Conservation (phyloP, 331 rosid genomes). For the Quercus phellos region DNA sequence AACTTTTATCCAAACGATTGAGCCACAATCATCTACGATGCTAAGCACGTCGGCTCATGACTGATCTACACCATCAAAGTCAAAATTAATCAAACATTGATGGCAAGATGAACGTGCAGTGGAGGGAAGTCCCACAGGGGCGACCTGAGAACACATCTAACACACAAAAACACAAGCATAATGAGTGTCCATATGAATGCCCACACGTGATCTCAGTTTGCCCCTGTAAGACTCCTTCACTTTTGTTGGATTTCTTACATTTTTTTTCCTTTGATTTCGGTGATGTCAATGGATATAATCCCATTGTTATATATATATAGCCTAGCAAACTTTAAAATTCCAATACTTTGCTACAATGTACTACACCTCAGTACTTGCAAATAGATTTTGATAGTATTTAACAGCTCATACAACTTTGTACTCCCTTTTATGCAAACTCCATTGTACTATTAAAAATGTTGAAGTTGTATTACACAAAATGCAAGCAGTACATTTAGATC, state of each 20-base stretch:
- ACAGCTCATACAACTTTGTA: slow-evolving; percentile 17
- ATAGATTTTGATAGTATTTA: not conserved
- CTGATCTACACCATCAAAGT: no score
- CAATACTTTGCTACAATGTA: slow-evolving; percentile 11
- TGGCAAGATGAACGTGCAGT: not conserved
- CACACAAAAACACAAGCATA: not conserved
- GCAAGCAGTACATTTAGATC: no score
- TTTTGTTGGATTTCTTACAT: not conserved
- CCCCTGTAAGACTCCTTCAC: slow-evolving; percentile 56
- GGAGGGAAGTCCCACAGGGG: slow-evolving; percentile 57
- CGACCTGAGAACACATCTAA: slow-evolving; percentile 79
- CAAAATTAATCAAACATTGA: no score
- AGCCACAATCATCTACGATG: no score
- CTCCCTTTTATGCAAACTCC: not conserved
- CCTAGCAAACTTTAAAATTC: not conserved
- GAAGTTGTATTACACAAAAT: no score
- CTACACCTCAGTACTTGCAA: slow-evolving; percentile 15
- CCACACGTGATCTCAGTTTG: slow-evolving; percentile 53
- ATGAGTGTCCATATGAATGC: not conserved
- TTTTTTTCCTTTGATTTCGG: not conserved
- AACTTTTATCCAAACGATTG: no score
- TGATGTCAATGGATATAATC: not conserved
- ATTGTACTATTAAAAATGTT: not conserved
- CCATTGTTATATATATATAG: not conserved
- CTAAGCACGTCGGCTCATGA: no score